Percentiles rank a stretch among this genome's conserved stretches.
These are phyloP conservation scores for Ganoderma sinense DNA, from an alignment of 1,284 basidiomycete species.

Conservation along the genomic window DNA sequence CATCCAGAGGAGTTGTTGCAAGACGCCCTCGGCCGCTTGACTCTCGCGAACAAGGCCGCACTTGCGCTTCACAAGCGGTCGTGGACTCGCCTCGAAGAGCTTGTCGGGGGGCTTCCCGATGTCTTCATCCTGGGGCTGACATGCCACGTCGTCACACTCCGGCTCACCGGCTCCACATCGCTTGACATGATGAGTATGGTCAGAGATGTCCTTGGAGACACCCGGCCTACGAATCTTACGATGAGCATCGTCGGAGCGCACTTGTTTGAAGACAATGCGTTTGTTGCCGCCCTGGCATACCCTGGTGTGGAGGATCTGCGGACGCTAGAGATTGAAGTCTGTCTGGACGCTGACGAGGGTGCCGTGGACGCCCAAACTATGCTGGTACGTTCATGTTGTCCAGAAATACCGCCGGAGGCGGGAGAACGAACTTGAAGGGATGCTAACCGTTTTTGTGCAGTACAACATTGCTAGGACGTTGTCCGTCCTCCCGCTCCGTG, in stretches of 20 bases:
- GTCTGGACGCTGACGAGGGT: constrained; percentile 10
- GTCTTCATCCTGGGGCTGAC: background rate
- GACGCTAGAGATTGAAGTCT: constrained; percentile 15
- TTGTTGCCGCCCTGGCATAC: background rate
- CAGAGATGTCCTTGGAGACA: background rate
- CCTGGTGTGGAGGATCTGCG: constrained; percentile 9
- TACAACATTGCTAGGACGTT: constrained; percentile 5
- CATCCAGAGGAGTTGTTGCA: background rate
- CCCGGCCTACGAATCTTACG: background rate
- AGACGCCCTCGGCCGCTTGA: background rate
- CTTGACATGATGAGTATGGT: too few species aligned
- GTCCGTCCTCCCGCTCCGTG: background rate
- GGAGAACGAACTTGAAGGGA: too few species aligned
- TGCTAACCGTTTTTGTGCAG: background rate
- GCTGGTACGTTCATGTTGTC: background rate
- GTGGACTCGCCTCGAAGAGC: background rate
- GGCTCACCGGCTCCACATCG: background rate
- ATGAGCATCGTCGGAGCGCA: background rate
- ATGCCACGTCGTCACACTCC: background rate
- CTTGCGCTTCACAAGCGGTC: background rate
- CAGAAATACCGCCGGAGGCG: too few species aligned
- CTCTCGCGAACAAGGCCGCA: background rate
- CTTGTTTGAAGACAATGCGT: background rate
- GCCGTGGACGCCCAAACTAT: background rate
- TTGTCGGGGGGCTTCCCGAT: background rate